These are phyloP conservation scores for Candida mesenterica DNA, from an alignment of 1,139 yeast genomes.

Conservation along the genomic window DNA sequence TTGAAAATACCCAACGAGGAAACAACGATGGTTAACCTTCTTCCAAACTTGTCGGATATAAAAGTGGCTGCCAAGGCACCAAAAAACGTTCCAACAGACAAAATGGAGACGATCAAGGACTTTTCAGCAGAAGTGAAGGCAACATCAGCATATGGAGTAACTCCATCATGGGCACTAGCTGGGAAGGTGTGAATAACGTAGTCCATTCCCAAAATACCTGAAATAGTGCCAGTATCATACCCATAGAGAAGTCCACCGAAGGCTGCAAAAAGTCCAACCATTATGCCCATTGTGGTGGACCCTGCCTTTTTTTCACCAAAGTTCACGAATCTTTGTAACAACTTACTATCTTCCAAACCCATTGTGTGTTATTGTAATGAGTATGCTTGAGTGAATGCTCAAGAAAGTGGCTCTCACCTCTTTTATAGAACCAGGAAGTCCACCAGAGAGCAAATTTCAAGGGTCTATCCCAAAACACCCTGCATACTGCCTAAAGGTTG, in stretches of 20 bases:
- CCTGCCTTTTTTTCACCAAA: conserved; percentile 48
- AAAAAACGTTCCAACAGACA: conserved; percentile 25
- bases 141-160: too few relatives aligned
- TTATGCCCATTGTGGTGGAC: conserved; percentile 46
- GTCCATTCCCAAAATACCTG: conserved; percentile 18
- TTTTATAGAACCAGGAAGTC: too few relatives aligned
- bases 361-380: too few relatives aligned
- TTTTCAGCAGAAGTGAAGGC: conserved; percentile 15
- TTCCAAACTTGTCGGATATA: conserved; percentile 22
- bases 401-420: too few relatives aligned
- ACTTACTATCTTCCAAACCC: conserved; percentile 39
- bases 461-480: too few relatives aligned
- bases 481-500: too few relatives aligned
- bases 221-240: conserved; percentile 34
- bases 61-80: conserved; percentile 24
- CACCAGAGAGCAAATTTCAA: too few relatives aligned
- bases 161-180: too few relatives aligned
- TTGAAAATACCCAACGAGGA: conserved; percentile 21
- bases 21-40: conserved; percentile 23
- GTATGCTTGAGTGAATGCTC: too few relatives aligned
- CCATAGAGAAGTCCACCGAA: conserved; percentile 28
- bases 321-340: conserved; percentile 31
- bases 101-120: conserved; percentile 22
- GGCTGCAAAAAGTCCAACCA: conserved; percentile 20
- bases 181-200: conserved; percentile 19